Conservation (phyloP, 768 basidiomycete species). For the Rhizopogon sp. region DNA sequence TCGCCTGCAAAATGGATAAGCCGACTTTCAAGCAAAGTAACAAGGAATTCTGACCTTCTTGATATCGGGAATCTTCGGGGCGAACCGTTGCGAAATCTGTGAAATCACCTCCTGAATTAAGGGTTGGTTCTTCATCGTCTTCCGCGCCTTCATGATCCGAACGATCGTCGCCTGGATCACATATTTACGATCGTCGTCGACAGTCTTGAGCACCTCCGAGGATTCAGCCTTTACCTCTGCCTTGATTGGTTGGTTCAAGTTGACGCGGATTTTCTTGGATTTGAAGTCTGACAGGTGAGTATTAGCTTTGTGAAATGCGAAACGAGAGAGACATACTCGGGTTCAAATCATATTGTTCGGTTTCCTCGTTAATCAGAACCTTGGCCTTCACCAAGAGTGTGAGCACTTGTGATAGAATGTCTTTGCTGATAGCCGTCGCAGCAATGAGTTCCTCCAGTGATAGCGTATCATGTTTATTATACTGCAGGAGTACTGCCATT, state of each 20-base stretch:
- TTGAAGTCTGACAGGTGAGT: slow-evolving; percentile 58
- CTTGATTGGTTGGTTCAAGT: slow-evolving; percentile 88
- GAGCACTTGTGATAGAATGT: slow-evolving; percentile 64
- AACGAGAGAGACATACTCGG: slow-evolving; percentile 41
- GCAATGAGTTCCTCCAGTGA: slow-evolving; percentile 72
- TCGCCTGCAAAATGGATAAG: slow-evolving; percentile 48
- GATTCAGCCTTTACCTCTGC: slow-evolving; percentile 91
- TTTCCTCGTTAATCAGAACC: slow-evolving; percentile 83
- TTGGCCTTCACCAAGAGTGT: slow-evolving; percentile 77
- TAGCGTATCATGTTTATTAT: slow-evolving; percentile 86
- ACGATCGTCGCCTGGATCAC: slow-evolving; percentile 94
- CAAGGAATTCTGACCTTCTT: slow-evolving; percentile 63
- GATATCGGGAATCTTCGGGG: slow-evolving; percentile 92
- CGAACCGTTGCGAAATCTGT: slow-evolving; percentile 81
- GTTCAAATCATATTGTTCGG: slow-evolving; percentile 89
- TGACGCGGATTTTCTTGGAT: slow-evolving; percentile 90
- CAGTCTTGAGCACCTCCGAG: slow-evolving; percentile 84
- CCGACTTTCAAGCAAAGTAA: background rate
- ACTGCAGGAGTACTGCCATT: slow-evolving; percentile 88
- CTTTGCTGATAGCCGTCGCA: slow-evolving; percentile 78
- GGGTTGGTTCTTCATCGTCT: slow-evolving; percentile 90
- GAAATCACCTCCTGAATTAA: slow-evolving; percentile 87
- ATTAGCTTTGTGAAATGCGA: background rate
- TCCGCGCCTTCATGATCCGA: slow-evolving; percentile 92
- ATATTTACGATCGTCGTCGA: slow-evolving; percentile 96